These are phyloP conservation scores for Ricinus communis DNA, from an alignment of 345 rosid genomes.

Conservation along the genomic window DNA sequence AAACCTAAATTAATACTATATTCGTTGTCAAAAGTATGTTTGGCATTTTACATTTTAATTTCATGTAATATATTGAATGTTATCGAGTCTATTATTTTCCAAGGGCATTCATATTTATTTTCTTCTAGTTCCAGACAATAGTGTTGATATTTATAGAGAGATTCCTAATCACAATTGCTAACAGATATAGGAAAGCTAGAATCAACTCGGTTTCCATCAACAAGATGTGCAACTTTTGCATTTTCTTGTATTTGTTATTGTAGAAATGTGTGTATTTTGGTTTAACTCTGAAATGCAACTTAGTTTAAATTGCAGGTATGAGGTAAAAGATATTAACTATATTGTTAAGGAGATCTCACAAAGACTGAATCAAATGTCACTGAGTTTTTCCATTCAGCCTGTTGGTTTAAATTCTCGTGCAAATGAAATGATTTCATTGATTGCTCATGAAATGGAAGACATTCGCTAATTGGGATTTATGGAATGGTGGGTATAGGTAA, in stretches of 20 bases:
- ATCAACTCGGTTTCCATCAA: not conserved
- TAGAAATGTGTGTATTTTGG: not conserved
- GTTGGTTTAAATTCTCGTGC: conserved; percentile 10
- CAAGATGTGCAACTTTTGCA: not conserved
- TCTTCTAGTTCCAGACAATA: not conserved
- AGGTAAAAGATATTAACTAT: conserved; percentile 2
- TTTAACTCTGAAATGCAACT: not conserved
- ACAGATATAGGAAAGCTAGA: no score
- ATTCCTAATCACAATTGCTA: no score
- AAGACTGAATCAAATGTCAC: not conserved
- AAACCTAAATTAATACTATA: no score
- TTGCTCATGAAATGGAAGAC: not conserved
- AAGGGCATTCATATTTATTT: no score
- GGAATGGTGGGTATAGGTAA: conserved; percentile 31
- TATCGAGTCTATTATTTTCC: no score
- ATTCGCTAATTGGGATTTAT: conserved; percentile 23
- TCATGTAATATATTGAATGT: no score
- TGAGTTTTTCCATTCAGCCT: not conserved
- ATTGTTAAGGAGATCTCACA: conserved; percentile 4
- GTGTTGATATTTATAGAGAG: not conserved
- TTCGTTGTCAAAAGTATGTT: no score
- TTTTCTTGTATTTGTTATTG: not conserved
- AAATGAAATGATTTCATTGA: conserved; percentile 1
- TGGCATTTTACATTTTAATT: no score
- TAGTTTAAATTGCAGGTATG: conserved; percentile 1